Conservation (phyloP, 1,284 basidiomycete species). For the Inonotus obliquus region DNA sequence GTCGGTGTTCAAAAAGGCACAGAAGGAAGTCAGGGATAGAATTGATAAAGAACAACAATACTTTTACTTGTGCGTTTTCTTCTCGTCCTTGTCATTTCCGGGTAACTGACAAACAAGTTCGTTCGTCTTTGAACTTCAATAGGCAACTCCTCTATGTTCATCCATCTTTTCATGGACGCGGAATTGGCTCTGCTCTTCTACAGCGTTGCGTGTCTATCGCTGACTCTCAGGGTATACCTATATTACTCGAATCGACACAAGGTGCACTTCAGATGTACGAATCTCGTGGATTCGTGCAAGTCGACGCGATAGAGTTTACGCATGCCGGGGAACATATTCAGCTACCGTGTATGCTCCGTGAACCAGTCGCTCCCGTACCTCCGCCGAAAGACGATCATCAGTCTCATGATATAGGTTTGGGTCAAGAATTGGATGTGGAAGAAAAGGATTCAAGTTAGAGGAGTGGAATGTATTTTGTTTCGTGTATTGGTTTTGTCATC, state of each 20-base stretch:
- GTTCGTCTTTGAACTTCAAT: neutral
- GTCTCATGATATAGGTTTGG: neutral
- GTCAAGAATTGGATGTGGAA: neutral
- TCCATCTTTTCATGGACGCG: constrained; percentile 6
- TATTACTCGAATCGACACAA: constrained; percentile 3
- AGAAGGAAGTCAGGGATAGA: neutral
- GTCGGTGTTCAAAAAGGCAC: neutral
- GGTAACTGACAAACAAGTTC: neutral
- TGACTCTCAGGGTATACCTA: neutral
- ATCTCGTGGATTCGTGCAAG: neutral
- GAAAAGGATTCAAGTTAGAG: neutral
- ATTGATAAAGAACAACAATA: neutral
- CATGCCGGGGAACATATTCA: neutral
- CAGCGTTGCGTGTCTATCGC: constrained; percentile 1
- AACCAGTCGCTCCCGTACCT: neutral
- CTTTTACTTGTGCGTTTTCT: constrained; percentile 7
- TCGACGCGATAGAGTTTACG: neutral
- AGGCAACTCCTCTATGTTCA: constrained; percentile 3
- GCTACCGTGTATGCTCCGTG: constrained; percentile 1
- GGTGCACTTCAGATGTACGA: neutral
- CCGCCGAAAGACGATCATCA: neutral
- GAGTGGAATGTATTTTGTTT: neutral
- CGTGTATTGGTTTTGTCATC: neutral
- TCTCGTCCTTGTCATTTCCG: neutral
- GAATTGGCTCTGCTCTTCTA: constrained; percentile 9